Evolutionary conservation across 306 rosid genomes (phyloP).

Genomic region (Macrotyloma uniflorum): DNA sequence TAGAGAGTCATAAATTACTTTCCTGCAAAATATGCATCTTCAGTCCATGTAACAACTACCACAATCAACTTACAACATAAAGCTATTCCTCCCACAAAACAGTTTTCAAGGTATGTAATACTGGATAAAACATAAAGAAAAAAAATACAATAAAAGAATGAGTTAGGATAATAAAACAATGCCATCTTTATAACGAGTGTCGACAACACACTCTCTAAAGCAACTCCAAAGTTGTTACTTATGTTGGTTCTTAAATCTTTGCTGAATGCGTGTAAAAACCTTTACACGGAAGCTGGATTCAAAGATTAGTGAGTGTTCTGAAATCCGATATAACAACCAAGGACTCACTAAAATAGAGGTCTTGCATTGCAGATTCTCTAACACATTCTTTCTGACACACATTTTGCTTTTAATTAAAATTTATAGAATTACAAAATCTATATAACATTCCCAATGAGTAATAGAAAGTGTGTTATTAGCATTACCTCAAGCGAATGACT

Average conservation of each 20-base stretch:
- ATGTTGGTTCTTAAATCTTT: too few relatives aligned
- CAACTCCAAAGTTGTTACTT: background rate
- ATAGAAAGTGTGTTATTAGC: too few relatives aligned
- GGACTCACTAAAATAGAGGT: background rate
- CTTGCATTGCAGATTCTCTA: background rate
- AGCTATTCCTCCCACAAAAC: background rate
- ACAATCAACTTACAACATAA: background rate
- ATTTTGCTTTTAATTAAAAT: background rate
- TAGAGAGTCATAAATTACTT: constrained; percentile 44
- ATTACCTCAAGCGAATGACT: constrained; percentile 82
- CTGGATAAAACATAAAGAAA: background rate
- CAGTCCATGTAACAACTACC: constrained; percentile 30
- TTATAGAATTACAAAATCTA: background rate
- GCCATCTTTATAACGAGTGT: background rate
- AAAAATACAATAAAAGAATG: background rate
- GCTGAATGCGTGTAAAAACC: background rate
- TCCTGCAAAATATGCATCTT: constrained; percentile 66
- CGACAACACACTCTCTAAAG: too few relatives aligned
- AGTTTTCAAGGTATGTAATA: background rate
- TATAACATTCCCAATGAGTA: too few relatives aligned
- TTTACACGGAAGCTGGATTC: background rate
- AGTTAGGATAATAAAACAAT: too few relatives aligned
- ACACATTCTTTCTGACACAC: background rate
- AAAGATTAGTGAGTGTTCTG: background rate
- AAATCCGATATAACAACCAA: background rate